Base-by-base conservation (phyloP, 2,329 filamentous ascomycete species). In the Xylariaceae sp. region DNA sequence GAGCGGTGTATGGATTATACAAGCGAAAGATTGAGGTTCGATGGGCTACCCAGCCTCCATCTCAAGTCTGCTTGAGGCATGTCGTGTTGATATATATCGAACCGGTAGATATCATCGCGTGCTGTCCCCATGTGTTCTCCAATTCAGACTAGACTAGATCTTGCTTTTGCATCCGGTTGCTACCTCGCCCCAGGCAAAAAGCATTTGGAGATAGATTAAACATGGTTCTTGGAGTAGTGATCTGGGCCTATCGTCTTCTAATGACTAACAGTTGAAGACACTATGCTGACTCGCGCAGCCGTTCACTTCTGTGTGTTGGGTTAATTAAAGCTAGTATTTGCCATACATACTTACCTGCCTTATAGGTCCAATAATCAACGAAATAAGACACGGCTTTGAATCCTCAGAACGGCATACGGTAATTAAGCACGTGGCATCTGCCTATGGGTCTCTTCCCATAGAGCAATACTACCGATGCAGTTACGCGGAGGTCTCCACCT, bases 171-270 rank as follows among this genome's bases (percentile, higher is more conserved):
- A 27, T 21, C 36, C 11, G 42, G 36, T 15, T 53, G 37, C 41
- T 37, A 51, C 52, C 43, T 24, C 45, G 27, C 33, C 53, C 36
- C 47, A 40, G 44, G 33, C 39, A 36, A 20, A 6, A 9, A 48
- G 53, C 49, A 49, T 49, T 44, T 46, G 53, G 33, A 53, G 44
- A 51, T 55, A 47, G 29, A 49, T 56, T 53, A 35, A 49, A 36
- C 10, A 41, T 15, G 18, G 26, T 45, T 39, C 43, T 29, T 15
- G 16, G 26, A 47, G 21, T 47, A 8, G 45, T 30, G 16, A 49
- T 15, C 41, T 35, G 29, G 16, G 9, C 26, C 29, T 32, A 24
- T 7, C 16, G 16, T 39, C 11, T 18, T 16, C 40, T 26, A 3
- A 29, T 13, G 20, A 24, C 10, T 13, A 29, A 20, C 21, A 35